phyloP scores from a whole-genome alignment of 2,329 filamentous ascomycete species.

The Myriosclerotinia curreyana region DNA sequence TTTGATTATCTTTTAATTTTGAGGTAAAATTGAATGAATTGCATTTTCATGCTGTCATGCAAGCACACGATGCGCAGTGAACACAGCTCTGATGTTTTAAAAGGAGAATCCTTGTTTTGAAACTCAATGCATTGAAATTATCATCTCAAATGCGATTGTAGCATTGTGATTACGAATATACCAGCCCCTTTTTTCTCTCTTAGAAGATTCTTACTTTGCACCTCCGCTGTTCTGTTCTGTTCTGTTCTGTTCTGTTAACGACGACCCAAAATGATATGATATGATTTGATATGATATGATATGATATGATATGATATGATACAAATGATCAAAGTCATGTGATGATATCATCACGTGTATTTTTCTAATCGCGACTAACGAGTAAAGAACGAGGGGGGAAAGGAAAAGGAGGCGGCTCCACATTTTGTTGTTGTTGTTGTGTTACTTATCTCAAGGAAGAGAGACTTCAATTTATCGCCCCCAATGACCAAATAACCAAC shows the following conservation, averaged over 20 bases:
- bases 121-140: slow-evolving; percentile 13
- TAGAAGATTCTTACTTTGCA: neutral
- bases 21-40: neutral
- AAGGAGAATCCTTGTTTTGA: slow-evolving; percentile 18
- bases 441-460: neutral
- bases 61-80: slow-evolving; percentile 18
- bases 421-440: no score
- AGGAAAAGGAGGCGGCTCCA: no score
- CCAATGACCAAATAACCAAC: no score
- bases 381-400: neutral
- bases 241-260: no score
- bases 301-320: no score
- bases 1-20: neutral
- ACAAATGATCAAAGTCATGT: neutral
- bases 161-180: neutral
- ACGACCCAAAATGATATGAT: neutral
- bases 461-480: no score
- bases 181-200: neutral
- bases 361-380: no score
- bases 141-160: slow-evolving; percentile 5
- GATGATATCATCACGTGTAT: neutral
- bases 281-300: no score
- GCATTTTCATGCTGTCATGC: slow-evolving; percentile 11
- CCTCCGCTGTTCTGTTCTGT: no score
- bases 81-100: slow-evolving; percentile 5